These are phyloP conservation scores for Termitomyces sp. DNA, from an alignment of 768 basidiomycete genomes.

Conservation along the genomic window DNA sequence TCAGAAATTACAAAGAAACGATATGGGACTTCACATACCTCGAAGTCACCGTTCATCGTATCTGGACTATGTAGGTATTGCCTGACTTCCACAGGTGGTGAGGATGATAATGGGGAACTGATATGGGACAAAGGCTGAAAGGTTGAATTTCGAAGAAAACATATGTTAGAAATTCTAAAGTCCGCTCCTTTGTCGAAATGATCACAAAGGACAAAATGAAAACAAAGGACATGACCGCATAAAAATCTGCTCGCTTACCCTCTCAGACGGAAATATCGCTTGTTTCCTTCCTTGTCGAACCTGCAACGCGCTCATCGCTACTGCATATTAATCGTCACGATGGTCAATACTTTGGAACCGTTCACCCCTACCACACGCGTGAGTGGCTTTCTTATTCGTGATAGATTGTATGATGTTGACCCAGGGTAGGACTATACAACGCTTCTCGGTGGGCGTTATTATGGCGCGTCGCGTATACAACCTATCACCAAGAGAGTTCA, in stretches of 20 bases:
- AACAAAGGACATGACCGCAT: neutral
- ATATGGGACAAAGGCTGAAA: neutral
- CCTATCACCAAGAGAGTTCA: no score
- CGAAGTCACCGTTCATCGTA: no score
- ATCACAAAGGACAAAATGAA: neutral
- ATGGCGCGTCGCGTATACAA: no score
- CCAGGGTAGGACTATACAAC: no score
- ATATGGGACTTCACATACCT: neutral
- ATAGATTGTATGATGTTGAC: neutral
- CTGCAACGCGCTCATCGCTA: neutral
- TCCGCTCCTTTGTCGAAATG: neutral
- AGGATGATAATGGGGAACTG: neutral
- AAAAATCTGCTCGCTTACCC: neutral
- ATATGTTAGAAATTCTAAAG: neutral
- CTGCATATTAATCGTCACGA: neutral
- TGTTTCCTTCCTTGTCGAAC: neutral
- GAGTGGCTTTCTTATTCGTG: neutral
- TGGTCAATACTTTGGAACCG: neutral
- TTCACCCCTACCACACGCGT: neutral
- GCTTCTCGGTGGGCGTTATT: no score
- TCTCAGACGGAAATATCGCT: neutral
- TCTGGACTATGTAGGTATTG: neutral
- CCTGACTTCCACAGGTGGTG: neutral
- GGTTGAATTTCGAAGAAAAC: neutral
- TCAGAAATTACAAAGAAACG: neutral